Base-by-base conservation (phyloP, 148 eudicot species). In the Camellia japonica region DNA sequence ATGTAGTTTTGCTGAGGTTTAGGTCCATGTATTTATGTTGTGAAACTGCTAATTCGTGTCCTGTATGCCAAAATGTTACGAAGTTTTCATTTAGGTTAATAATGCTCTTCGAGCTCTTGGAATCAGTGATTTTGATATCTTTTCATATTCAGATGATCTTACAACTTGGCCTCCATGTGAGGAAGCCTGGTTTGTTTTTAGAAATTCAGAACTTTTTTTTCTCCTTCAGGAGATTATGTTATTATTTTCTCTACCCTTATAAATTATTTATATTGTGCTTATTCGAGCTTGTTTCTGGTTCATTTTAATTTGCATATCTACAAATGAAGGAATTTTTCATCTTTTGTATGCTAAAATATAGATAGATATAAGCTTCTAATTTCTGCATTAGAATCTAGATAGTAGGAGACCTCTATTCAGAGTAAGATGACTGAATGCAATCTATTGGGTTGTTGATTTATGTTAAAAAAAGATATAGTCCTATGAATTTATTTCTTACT, bases 1-100 rank as follows among this genome's bases (percentile, higher is more conserved):
- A 69, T 54, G 55, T 43, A 68, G 74, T 56, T 56, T n/a, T 8
- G 52, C 42, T n/a, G 1, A 70, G 56, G 16, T 59, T 23, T 2
- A 0, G 41, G 11, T 78, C 59, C 38, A 58, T 44, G 14, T 70
- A 7, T 59, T 7, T 16, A 67, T 51, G 51, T 10, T 78, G 51
- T 30, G 16, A 66, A 74, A 18, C 61, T 74, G 38, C 67, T 72
- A 63, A 38, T 63, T 68, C 60, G 70, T 61, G 8, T 54, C 18
- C 18, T 62, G 55, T 18, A 64, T 16, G 13, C 55, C 55, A 75
- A 72, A 67, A 30, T 30, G 19, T 65, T 47, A 6, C 20, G 9
- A 44, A 20, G 60, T 60, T 66, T 5, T 72, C 12, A 1, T 51
- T 76, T 15, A 59, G 15, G 38, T 49, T 38, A 58, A 10, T 61